phyloP scores from a whole-genome alignment of 805 yeast species.

The Saccharomycopsis fermentans region DNA sequence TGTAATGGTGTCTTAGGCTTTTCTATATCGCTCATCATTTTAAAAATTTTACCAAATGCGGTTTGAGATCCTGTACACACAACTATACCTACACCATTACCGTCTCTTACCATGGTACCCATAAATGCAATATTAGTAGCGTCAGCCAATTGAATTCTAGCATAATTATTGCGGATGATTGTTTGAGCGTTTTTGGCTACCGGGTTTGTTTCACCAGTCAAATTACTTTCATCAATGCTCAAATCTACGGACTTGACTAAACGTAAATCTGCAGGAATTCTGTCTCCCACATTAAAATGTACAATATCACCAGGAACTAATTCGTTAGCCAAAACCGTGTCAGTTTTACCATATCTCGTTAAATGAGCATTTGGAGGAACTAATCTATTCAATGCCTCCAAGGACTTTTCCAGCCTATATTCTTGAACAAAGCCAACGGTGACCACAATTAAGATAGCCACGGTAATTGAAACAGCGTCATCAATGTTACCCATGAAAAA shows the following conservation, averaged over 20 bases:
- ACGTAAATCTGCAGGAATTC: conserved; percentile 93
- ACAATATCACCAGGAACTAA: conserved; percentile 96
- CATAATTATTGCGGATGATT: conserved; percentile 15
- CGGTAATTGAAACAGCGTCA: conserved; percentile 88
- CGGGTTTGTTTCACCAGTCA: conserved; percentile 93
- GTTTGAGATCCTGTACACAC: conserved; percentile 84
- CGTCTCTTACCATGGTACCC: conserved; percentile 97
- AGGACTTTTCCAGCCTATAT: conserved; percentile 86
- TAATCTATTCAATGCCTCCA: conserved; percentile 83
- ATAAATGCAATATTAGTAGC: conserved; percentile 79
- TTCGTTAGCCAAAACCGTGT: conserved; percentile 73
- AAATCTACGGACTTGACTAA: conserved; percentile 69
- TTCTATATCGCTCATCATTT: conserved; percentile 90
- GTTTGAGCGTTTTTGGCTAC: conserved; percentile 47
- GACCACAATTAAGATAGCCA: conserved; percentile 88
- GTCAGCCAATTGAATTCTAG: conserved; percentile 32
- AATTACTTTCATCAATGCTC: conserved; percentile 82
- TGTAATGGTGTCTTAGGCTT: conserved; percentile 98
- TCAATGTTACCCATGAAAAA: conserved; percentile 93
- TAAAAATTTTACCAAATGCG: conserved; percentile 90
- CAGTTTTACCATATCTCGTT: conserved; percentile 68
- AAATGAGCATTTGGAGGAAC: conserved; percentile 97
- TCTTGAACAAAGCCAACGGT: conserved; percentile 97
- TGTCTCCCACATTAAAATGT: conserved; percentile 82
- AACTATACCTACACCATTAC: conserved; percentile 89